Conservation (phyloP, 2,329 filamentous ascomycete genomes). For the Tolypocladium tundrense region DNA sequence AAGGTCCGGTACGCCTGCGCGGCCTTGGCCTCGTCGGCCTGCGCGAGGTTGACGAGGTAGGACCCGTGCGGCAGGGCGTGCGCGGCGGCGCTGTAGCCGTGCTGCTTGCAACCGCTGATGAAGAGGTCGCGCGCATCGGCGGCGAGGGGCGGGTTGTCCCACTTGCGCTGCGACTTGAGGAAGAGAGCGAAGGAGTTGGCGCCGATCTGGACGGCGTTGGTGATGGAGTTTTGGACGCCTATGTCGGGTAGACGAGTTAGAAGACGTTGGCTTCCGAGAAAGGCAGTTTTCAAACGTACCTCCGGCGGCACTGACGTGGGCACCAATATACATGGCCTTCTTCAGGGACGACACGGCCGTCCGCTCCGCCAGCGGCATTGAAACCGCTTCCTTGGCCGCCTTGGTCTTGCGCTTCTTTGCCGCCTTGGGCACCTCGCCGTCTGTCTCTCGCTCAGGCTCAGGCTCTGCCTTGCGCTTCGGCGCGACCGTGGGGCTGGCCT, state of each 20-base stretch:
- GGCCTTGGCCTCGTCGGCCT: slow-evolving; percentile 68
- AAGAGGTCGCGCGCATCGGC: slow-evolving; percentile 61
- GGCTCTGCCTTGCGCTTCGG: slow-evolving; percentile 12
- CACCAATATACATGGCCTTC: slow-evolving; percentile 71
- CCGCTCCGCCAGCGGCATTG: slow-evolving; percentile 57
- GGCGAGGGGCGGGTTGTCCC: slow-evolving; percentile 71
- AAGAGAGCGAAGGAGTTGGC: slow-evolving; percentile 93
- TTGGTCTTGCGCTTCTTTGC: slow-evolving; percentile 36
- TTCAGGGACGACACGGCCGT: slow-evolving; percentile 55
- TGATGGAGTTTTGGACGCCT: slow-evolving; percentile 84
- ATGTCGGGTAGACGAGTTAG: slow-evolving; percentile 1
- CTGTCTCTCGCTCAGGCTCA: slow-evolving; percentile 6
- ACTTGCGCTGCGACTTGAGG: slow-evolving; percentile 93
- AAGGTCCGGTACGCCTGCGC: slow-evolving; percentile 79
- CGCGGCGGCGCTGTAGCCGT: slow-evolving; percentile 60
- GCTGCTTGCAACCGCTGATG: slow-evolving; percentile 52
- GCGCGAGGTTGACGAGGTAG: slow-evolving; percentile 92
- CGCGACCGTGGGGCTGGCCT: slow-evolving; percentile 7
- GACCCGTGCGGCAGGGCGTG: slow-evolving; percentile 87
- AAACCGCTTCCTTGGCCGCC: slow-evolving; percentile 25
- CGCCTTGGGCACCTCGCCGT: slow-evolving; percentile 12
- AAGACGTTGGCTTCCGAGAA: too few relatives aligned
- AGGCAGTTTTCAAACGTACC: slow-evolving; percentile 36
- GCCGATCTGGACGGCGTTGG: slow-evolving; percentile 69
- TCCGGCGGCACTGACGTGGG: slow-evolving; percentile 84